phyloP scores from a whole-genome alignment of 2,329 filamentous ascomycete species.

The Exophiala viscosa region DNA sequence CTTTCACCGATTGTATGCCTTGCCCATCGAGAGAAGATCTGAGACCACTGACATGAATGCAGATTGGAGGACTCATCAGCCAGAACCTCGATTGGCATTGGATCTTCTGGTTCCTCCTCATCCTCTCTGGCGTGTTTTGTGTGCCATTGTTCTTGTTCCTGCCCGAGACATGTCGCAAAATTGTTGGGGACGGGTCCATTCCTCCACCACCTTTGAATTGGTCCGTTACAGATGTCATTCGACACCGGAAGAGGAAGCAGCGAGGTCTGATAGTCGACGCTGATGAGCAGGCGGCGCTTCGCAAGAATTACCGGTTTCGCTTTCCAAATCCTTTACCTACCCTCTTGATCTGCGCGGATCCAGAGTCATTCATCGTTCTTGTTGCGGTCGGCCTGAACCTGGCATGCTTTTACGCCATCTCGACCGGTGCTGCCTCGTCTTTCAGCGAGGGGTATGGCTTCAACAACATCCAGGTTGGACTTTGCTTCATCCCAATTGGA shows the following conservation, averaged over 20 bases:
- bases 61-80: constrained; percentile 47
- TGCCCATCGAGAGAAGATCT: too few relatives aligned
- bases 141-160: constrained; percentile 31
- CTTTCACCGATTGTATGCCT: constrained; percentile 42
- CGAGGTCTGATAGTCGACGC: neutral
- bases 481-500: constrained; percentile 31
- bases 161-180: constrained; percentile 37
- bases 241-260: constrained; percentile 6
- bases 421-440: constrained; percentile 43
- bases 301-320: constrained; percentile 24
- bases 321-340: constrained; percentile 38
- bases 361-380: constrained; percentile 35
- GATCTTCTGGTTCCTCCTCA: constrained; percentile 54
- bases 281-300: constrained; percentile 1
- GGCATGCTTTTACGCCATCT: constrained; percentile 43
- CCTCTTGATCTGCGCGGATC: constrained; percentile 35
- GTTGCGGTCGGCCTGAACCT: constrained; percentile 16
- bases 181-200: constrained; percentile 40
- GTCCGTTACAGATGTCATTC: constrained; percentile 28
- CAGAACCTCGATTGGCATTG: constrained; percentile 49
- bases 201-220: constrained; percentile 34
- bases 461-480: constrained; percentile 43
- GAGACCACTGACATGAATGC: too few relatives aligned
- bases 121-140: constrained; percentile 38
- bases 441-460: constrained; percentile 46